Evolutionary conservation across 805 yeast species (phyloP).

Genomic region (Priceomyces castillae): DNA sequence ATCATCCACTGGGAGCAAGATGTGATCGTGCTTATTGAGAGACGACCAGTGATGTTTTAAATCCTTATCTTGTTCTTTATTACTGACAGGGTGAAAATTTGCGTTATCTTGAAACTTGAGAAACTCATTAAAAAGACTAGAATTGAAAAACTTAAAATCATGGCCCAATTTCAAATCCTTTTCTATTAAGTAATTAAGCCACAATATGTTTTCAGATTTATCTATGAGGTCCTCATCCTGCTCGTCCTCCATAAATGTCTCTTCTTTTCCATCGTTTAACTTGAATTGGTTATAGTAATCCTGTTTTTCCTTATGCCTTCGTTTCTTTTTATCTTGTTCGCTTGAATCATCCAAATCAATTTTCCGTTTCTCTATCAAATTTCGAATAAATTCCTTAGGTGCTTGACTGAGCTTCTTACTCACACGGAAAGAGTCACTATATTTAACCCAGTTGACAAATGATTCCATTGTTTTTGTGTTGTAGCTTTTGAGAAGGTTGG

Average conservation of each 20-base stretch:
- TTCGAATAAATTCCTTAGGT: conserved; percentile 28
- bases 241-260: conserved; percentile 18
- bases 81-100: conserved; percentile 27
- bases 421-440: conserved; percentile 24
- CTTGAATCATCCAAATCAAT: conserved; percentile 34
- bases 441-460: conserved; percentile 35
- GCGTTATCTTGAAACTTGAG: conserved; percentile 25
- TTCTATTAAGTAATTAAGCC: conserved; percentile 39
- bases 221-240: conserved; percentile 17
- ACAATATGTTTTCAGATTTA: conserved; percentile 26
- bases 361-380: conserved; percentile 38
- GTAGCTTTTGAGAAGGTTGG: conserved; percentile 17
- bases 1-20: conserved; percentile 24
- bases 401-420: conserved; percentile 27
- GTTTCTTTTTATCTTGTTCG: conserved; percentile 32
- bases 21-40: conserved; percentile 29
- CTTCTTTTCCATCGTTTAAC: conserved; percentile 19
- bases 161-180: conserved; percentile 35
- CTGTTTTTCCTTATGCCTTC: conserved; percentile 36
- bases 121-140: conserved; percentile 26
- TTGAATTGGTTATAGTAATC: conserved; percentile 39
- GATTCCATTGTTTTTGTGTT: conserved; percentile 38
- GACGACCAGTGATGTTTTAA: conserved; percentile 14
- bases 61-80: conserved; percentile 21
- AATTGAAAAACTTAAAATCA: conserved; percentile 32